phyloP scores from a whole-genome alignment of 176 grass and related monocot genomes.

The Triticum urartu region DNA sequence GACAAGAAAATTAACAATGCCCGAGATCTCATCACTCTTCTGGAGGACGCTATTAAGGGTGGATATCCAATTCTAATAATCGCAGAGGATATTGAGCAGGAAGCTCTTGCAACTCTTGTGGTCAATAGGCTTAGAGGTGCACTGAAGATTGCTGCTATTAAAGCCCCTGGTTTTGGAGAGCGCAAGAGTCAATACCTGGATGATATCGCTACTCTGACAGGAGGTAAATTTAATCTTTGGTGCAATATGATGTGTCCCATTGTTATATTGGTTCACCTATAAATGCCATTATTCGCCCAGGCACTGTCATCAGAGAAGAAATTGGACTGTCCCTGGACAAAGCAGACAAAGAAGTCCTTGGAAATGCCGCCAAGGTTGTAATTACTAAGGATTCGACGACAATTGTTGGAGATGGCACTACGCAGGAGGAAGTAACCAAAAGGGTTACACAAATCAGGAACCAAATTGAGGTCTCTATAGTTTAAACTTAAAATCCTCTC shows the following conservation, averaged over 20 bases:
- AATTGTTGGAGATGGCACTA: constrained; percentile 60
- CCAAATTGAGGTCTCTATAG: constrained; percentile 48
- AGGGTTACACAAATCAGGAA: constrained; percentile 56
- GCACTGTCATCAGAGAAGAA: constrained; percentile 58
- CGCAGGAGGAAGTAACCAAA: constrained; percentile 58
- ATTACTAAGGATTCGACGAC: constrained; percentile 68
- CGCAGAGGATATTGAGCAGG: constrained; percentile 76
- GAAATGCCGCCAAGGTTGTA: constrained; percentile 50
- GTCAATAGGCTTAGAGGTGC: constrained; percentile 77
- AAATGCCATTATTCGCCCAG: not conserved
- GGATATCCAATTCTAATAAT: constrained; percentile 63
- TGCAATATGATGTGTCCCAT: not conserved
- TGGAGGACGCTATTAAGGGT: constrained; percentile 54
- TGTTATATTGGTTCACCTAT: not conserved
- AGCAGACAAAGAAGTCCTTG: constrained; percentile 48
- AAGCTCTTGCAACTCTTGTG: constrained; percentile 76
- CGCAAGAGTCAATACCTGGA: constrained; percentile 67
- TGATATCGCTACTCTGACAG: constrained; percentile 71
- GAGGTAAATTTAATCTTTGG: constrained; percentile 37
- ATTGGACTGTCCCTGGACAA: constrained; percentile 67
- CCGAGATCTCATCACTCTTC: constrained; percentile 59
- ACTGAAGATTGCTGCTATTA: constrained; percentile 62
- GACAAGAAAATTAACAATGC: constrained; percentile 76
- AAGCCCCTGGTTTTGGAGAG: constrained; percentile 79
- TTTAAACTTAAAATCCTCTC: not conserved